A percentile compares a stretch with the other conserved stretches of the same genome.
Conservation (phyloP, 768 basidiomycete genomes). For the Tephrocybe sp. region DNA sequence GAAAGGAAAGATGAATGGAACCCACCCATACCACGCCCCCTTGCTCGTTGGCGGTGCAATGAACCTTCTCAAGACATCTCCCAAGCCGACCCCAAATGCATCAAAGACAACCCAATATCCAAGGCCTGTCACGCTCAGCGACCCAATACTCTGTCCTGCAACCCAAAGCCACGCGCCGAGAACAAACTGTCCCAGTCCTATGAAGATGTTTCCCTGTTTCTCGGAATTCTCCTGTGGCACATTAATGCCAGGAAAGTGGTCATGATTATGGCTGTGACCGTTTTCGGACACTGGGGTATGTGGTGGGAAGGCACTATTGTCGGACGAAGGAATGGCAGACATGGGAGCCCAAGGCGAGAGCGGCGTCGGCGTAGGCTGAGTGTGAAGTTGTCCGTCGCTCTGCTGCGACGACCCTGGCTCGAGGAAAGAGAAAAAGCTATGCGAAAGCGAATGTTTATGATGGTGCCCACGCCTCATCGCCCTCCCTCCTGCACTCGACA, state of each 20-base stretch:
- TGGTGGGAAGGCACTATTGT: slow-evolving; percentile 24
- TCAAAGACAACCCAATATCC: slow-evolving; percentile 98
- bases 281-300: slow-evolving; percentile 11
- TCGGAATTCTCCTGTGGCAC: slow-evolving; percentile 1
- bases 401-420: slow-evolving; percentile 54
- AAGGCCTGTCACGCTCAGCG: slow-evolving; percentile 82
- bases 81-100: slow-evolving; percentile 71
- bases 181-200: slow-evolving; percentile 47
- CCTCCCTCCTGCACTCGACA: slow-evolving; percentile 20
- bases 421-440: slow-evolving; percentile 95
- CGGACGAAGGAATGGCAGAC: slow-evolving; percentile 33
- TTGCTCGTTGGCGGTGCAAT: slow-evolving; percentile 23
- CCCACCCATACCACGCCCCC: slow-evolving; percentile 26
- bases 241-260: not conserved
- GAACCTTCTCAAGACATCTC: slow-evolving; percentile 41
- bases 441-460: slow-evolving; percentile 91
- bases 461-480: slow-evolving; percentile 70
- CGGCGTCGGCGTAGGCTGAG: slow-evolving; percentile 58
- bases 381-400: slow-evolving; percentile 40
- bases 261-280: slow-evolving; percentile 12
- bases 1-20: slow-evolving; percentile 4
- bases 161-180: slow-evolving; percentile 85
- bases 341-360: slow-evolving; percentile 68
- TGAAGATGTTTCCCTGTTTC: slow-evolving; percentile 12
- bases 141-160: slow-evolving; percentile 83